These are phyloP conservation scores for Neopestalotiopsis rosae DNA, from an alignment of 2,329 filamentous ascomycete genomes.

Conservation along the genomic window DNA sequence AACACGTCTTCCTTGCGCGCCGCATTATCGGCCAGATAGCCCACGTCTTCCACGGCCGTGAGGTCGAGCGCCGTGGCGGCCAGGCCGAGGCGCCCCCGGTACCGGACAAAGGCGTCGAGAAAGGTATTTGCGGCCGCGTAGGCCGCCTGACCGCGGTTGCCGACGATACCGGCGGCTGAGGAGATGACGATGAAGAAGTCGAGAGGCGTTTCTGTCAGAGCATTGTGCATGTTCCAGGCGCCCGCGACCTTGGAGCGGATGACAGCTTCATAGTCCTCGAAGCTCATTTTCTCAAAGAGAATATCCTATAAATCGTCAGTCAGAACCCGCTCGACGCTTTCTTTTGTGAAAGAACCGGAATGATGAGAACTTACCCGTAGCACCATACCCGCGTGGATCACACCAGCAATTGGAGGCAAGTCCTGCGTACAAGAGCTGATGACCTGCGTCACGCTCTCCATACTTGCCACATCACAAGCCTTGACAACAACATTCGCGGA, in stretches of 20 bases:
- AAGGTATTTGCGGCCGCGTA: constrained; percentile 58
- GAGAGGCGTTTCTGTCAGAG: constrained; percentile 42
- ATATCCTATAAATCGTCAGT: constrained; percentile 40
- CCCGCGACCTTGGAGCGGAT: constrained; percentile 57
- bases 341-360: not conserved
- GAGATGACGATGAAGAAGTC: constrained; percentile 60
- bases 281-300: constrained; percentile 58
- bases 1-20: constrained; percentile 49
- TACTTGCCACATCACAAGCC: constrained; percentile 54
- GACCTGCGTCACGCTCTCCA: constrained; percentile 41
- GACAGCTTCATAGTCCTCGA: constrained; percentile 51
- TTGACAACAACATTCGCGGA: constrained; percentile 51
- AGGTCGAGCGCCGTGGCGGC: constrained; percentile 56
- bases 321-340: not conserved
- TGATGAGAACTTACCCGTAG: constrained; percentile 43
- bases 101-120: constrained; percentile 46
- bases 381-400: constrained; percentile 56
- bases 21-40: constrained; percentile 54
- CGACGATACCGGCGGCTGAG: constrained; percentile 54
- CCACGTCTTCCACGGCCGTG: constrained; percentile 54
- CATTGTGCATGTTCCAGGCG: constrained; percentile 59
- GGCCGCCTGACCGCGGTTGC: constrained; percentile 56
- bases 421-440: constrained; percentile 37
- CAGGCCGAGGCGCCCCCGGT: constrained; percentile 45
- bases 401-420: constrained; percentile 47